Percentiles rank a stretch among this genome's conserved stretches.
These are phyloP conservation scores for Monilinia fructigena DNA, from an alignment of 2,329 filamentous ascomycete genomes.

Conservation along the genomic window DNA sequence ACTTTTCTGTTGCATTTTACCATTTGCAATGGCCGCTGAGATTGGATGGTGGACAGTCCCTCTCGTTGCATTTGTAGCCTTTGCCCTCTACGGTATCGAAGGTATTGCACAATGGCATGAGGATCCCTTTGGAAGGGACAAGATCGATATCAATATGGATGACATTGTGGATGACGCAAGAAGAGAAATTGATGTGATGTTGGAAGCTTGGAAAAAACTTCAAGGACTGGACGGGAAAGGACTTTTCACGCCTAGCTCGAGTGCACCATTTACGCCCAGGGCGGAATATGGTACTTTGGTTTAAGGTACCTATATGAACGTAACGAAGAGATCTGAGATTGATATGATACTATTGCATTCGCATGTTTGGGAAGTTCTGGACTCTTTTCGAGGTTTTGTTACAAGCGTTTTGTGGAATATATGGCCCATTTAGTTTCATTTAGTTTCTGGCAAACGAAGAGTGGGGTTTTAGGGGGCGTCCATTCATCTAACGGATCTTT, in stretches of 20 bases:
- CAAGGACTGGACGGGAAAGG: conserved; percentile 30
- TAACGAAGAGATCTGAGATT: not conserved
- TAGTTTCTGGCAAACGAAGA: conserved; percentile 7
- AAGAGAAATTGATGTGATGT: conserved; percentile 55
- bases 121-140: conserved; percentile 64
- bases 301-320: not conserved
- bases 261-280: conserved; percentile 6
- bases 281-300: conserved; percentile 16
- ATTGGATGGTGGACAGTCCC: conserved; percentile 62
- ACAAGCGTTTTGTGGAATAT: not conserved
- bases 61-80: conserved; percentile 58
- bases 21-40: conserved; percentile 62
- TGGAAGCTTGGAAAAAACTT: conserved; percentile 56
- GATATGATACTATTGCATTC: conserved; percentile 1
- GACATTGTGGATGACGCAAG: conserved; percentile 61
- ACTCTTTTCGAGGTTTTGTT: not conserved
- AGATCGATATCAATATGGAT: conserved; percentile 68
- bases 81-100: conserved; percentile 57
- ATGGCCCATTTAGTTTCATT: not conserved
- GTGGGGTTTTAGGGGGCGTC: not conserved
- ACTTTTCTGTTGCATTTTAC: conserved; percentile 58
- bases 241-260: conserved; percentile 7
- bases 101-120: conserved; percentile 54
- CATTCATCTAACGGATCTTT: not conserved
- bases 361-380: conserved; percentile 3